Base-by-base conservation (phyloP, 2,329 filamentous ascomycete species). In the Thelonectria discophora region DNA sequence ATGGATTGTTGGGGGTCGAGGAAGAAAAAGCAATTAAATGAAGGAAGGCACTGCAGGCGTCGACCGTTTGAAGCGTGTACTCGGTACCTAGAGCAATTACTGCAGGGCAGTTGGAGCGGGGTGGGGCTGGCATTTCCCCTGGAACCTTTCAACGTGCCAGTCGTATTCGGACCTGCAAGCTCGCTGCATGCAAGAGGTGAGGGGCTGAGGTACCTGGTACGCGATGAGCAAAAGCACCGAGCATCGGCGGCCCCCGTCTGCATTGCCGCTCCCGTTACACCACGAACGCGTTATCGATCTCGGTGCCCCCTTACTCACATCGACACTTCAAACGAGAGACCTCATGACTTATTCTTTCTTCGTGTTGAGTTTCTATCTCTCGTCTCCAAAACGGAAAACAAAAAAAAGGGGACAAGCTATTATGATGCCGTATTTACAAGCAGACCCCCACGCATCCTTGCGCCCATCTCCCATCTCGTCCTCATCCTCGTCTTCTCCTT, bases 391-490 rank as follows among this genome's bases (percentile, higher is more conserved):
- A 69, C 21, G 55, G 42, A 65, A 70, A 57, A 57, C 37, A 24
- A 57, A 43, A 24, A 47, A 60, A 55, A 50, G 39, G 48, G 64
- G 55, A 67, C 62, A 68, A 71, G 62, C 65, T 72, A 67, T 71
- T 71, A 72, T 71, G 62, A 67, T 65, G 62, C 59, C 61, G 55
- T 72, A 72, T 71, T 62, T 69, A 68, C 68, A 64, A 49, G 60
- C 55, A 48, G 53, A 39, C 55, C 46, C 45, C 45, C 34, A 30
- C 45, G 49, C 52, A 55, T 59, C 55, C 32, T 49, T 55, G 49
- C 58, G 43, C 49, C 60, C 48, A 17, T 54, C 54, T 54, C 40
- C 47, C 48, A 43, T 42, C 40, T 43, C 47, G 37, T 47, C 49
- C 50, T 17, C 21, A 40, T 40, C 39, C 37, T 45, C 42, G 50